Evolutionary conservation across 2,329 filamentous ascomycete genomes (phyloP), one percentile per base, ranked within the genome.

Genomic region (Cladosporium sp.): DNA sequence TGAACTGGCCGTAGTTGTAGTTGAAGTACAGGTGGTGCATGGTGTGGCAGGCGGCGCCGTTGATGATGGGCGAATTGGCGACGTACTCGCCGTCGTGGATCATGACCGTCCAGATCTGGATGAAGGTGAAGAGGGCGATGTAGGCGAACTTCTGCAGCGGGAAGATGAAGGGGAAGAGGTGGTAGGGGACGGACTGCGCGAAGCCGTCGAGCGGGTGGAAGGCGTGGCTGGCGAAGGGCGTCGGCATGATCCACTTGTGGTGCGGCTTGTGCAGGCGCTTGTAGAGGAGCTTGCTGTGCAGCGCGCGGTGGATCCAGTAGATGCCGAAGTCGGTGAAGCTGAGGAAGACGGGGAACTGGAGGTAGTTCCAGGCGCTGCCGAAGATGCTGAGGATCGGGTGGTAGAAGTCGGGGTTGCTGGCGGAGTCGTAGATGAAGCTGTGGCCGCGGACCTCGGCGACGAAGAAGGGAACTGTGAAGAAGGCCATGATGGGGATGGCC

Each of bases 241-340:
- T 95, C 3, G 92, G 92, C 89, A 96, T 95, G 73, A 97, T 96
- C 92, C 92, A 97, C 77, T 95, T 96, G 83, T 97, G 92, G 74
- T 97, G 92, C 60, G 90, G 86, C 82, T 97, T 97, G 81, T 97
- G 92, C 46, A 96, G 79, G 60, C 77, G 77, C 77, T 91, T 95
- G 81, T 97, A 97, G 61, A 93, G 68, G 43, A 72, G 66, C 13
- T 87, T 87, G 71, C 90, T 85, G 73, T 95, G 90, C 56, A 95
- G 79, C 53, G 82, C 86, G 53, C 90, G 86, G 75, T 95, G 90
- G 64, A 95, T 92, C 80, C 86, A 89, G 78, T 95, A 95, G 74
- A 95, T 91, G 74, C 79, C 84, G 70, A 86, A 86, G 73, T 95
- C 90, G 74, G 90, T 95, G 70, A 95, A 95, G 66, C 84, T 68